Percentiles rank a stretch among this genome's conserved stretches.
Conservation (phyloP, 768 basidiomycete genomes). For the Obba rivulosa region DNA sequence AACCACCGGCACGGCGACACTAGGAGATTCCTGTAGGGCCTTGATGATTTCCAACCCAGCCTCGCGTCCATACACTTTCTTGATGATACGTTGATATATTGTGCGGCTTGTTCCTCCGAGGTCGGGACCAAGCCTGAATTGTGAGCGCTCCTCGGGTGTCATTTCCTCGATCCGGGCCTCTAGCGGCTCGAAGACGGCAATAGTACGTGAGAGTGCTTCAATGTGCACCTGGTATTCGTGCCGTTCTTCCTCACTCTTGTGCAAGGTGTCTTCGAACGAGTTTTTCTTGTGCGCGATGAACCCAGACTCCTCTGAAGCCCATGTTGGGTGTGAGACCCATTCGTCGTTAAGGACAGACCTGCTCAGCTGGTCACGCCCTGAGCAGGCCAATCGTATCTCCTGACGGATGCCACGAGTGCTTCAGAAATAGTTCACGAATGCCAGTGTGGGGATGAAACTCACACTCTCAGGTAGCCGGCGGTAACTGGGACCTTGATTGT, state of each 20-base stretch:
- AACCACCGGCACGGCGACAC: slow-evolving; percentile 87
- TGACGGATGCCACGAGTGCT: slow-evolving; percentile 25
- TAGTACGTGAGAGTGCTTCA: slow-evolving; percentile 85
- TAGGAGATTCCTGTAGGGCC: slow-evolving; percentile 88
- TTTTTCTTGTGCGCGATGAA: slow-evolving; percentile 97
- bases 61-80: slow-evolving; percentile 88
- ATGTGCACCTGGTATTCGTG: slow-evolving; percentile 97
- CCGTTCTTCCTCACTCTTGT: slow-evolving; percentile 96
- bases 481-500: slow-evolving; percentile 92
- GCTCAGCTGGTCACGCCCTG: slow-evolving; percentile 90
- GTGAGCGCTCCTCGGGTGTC: slow-evolving; percentile 77
- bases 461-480: slow-evolving; percentile 84
- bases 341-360: slow-evolving; percentile 95
- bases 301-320: slow-evolving; percentile 94
- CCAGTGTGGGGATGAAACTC: slow-evolving; percentile 30
- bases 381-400: slow-evolving; percentile 89
- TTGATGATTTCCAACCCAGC: slow-evolving; percentile 70
- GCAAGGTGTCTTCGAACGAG: slow-evolving; percentile 89
- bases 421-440: no score
- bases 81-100: slow-evolving; percentile 89
- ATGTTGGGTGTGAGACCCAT: slow-evolving; percentile 98
- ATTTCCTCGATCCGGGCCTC: slow-evolving; percentile 81
- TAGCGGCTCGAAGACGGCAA: slow-evolving; percentile 86
- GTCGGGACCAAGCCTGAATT: slow-evolving; percentile 78
- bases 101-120: slow-evolving; percentile 85